Conservation (phyloP, 2,329 filamentous ascomycete species). For the Fusarium sp. region DNA sequence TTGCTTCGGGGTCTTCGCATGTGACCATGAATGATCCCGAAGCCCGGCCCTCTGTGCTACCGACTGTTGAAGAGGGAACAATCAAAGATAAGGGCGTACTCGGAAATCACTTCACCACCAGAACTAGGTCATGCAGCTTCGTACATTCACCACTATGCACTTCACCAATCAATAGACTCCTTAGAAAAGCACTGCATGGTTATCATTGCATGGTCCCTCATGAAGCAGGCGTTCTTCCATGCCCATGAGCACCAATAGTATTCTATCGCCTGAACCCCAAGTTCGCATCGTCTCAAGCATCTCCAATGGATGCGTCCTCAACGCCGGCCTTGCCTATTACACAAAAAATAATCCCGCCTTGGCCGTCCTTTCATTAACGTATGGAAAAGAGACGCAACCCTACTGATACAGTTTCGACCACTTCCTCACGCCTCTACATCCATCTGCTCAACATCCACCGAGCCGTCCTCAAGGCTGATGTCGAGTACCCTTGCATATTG, state of each 20-base stretch:
- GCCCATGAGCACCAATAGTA: slow-evolving; percentile 31
- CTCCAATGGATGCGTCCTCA: slow-evolving; percentile 28
- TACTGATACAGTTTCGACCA: slow-evolving; percentile 36
- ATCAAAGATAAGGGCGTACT: slow-evolving; percentile 26
- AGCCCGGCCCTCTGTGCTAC: slow-evolving; percentile 15
- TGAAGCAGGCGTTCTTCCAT: slow-evolving; percentile 26
- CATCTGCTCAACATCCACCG: slow-evolving; percentile 57
- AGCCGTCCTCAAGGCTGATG: slow-evolving; percentile 62
- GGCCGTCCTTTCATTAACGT: neutral
- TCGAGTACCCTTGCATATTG: slow-evolving; percentile 90
- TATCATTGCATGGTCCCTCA: slow-evolving; percentile 32
- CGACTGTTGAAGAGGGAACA: neutral
- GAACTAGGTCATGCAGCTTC: slow-evolving; percentile 3
- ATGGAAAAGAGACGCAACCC: slow-evolving; percentile 2
- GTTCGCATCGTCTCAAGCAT: slow-evolving; percentile 17
- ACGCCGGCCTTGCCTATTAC: slow-evolving; percentile 31
- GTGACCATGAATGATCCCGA: slow-evolving; percentile 12
- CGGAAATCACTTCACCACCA: slow-evolving; percentile 6
- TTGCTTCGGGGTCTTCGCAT: slow-evolving; percentile 11
- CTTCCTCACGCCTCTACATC: slow-evolving; percentile 52
- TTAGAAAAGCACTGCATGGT: slow-evolving; percentile 23
- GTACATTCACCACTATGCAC: slow-evolving; percentile 12
- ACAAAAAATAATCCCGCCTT: slow-evolving; percentile 21
- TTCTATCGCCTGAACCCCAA: slow-evolving; percentile 28
- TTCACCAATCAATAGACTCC: slow-evolving; percentile 25